These are phyloP conservation scores for Coccinonectria pachysandricola DNA, from an alignment of 2,329 filamentous ascomycete genomes.

Conservation along the genomic window DNA sequence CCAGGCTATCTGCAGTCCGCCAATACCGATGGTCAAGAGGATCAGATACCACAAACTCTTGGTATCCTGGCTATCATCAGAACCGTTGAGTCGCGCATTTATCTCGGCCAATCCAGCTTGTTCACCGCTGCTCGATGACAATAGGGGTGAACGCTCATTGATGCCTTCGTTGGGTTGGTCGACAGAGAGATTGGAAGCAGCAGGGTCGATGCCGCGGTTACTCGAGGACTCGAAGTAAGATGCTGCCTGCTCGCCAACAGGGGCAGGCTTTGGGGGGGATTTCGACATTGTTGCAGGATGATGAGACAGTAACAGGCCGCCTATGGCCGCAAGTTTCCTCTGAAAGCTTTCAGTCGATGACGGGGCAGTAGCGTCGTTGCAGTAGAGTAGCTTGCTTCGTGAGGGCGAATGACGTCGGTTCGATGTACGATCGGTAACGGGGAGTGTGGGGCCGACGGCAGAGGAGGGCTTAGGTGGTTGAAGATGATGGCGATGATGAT, in stretches of 20 bases:
- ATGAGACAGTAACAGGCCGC: too few relatives aligned
- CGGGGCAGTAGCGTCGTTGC: too few relatives aligned
- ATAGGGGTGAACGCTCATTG: conserved; percentile 23
- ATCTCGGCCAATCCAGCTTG: conserved; percentile 3
- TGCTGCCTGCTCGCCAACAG: conserved; percentile 3
- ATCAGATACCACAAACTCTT: conserved; percentile 83
- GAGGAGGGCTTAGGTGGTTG: too few relatives aligned
- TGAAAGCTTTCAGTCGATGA: too few relatives aligned
- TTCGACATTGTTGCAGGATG: too few relatives aligned
- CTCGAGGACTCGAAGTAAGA: conserved; percentile 4
- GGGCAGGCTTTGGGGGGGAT: conserved; percentile 5
- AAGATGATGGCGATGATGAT: too few relatives aligned
- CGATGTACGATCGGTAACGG: too few relatives aligned
- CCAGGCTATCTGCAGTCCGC: conserved; percentile 89
- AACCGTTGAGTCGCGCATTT: conserved; percentile 2
- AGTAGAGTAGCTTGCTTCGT: too few relatives aligned
- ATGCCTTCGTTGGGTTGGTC: conserved; percentile 10
- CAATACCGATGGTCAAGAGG: conserved; percentile 75
- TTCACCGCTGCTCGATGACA: conserved; percentile 10
- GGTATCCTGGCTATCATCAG: conserved; percentile 41
- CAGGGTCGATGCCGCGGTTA: conserved; percentile 3
- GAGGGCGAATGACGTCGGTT: too few relatives aligned
- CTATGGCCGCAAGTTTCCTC: too few relatives aligned
- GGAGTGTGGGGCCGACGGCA: too few relatives aligned
- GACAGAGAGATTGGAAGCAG: conserved; percentile 6